These are phyloP conservation scores for Xerocomus amazonicus DNA, from an alignment of 1,284 basidiomycete species.

Conservation along the genomic window DNA sequence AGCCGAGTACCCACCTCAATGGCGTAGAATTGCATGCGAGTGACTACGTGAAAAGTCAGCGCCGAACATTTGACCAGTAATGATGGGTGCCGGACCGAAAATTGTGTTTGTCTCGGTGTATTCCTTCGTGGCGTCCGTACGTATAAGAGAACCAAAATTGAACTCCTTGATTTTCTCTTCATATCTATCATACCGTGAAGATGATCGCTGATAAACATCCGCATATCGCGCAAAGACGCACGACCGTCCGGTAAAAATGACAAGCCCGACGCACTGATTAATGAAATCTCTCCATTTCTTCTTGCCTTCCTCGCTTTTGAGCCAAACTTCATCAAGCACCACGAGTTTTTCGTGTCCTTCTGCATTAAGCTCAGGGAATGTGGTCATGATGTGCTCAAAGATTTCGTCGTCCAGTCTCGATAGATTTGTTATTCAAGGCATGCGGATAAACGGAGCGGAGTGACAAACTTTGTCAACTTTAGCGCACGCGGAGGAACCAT, in stretches of 20 bases:
- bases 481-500: conserved; percentile 77
- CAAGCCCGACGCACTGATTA: conserved; percentile 56
- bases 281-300: conserved; percentile 92
- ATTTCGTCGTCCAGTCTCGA: conserved; percentile 89
- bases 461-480: conserved; percentile 72
- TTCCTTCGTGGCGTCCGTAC: conserved; percentile 76
- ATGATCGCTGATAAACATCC: conserved; percentile 8
- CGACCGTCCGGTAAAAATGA: background rate
- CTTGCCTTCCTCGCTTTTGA: conserved; percentile 93
- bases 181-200: conserved; percentile 47
- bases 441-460: background rate
- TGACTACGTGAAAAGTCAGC: conserved; percentile 43
- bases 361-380: conserved; percentile 82
- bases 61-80: background rate
- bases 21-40: conserved; percentile 88
- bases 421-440: conserved; percentile 14
- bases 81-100: conserved; percentile 59
- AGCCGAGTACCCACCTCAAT: conserved; percentile 60
- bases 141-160: conserved; percentile 96
- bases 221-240: background rate
- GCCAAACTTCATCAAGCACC: conserved; percentile 87
- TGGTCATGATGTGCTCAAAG: conserved; percentile 68
- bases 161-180: conserved; percentile 88
- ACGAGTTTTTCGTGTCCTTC: conserved; percentile 63
- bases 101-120: conserved; percentile 95